phyloP scores from a whole-genome alignment of 345 rosid genomes.

The Kandelia obovata region DNA sequence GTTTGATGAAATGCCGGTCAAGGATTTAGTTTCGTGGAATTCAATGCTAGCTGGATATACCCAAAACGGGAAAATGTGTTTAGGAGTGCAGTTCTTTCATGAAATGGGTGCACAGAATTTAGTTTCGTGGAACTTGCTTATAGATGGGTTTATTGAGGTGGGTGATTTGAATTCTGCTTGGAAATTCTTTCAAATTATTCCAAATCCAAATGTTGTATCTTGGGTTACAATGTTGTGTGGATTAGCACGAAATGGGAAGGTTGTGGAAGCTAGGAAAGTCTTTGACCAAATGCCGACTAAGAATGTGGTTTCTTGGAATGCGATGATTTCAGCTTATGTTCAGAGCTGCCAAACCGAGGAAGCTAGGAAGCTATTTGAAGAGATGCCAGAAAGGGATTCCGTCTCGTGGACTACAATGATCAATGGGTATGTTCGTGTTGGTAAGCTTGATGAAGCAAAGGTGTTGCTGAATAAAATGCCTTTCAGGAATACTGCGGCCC shows the following conservation, averaged over 20 bases:
- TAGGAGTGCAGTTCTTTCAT: conserved; percentile 15
- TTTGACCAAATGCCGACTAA: conserved; percentile 34
- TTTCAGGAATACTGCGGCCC: conserved; percentile 25
- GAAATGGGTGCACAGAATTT: conserved; percentile 16
- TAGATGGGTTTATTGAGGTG: conserved; percentile 28
- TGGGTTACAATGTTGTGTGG: conserved; percentile 42
- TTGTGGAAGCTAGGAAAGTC: conserved; percentile 29
- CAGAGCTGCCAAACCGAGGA: conserved; percentile 23
- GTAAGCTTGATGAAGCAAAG: conserved; percentile 38
- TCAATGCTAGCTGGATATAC: conserved; percentile 42
- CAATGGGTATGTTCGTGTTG: conserved; percentile 34
- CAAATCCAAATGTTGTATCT: conserved; percentile 31
- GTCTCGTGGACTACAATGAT: conserved; percentile 45
- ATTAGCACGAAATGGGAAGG: conserved; percentile 23
- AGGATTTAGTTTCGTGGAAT: conserved; percentile 43
- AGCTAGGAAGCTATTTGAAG: conserved; percentile 33
- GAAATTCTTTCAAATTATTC: conserved; percentile 30
- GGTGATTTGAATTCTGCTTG: conserved; percentile 39
- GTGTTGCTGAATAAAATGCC: conserved; percentile 34
- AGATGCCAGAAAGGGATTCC: conserved; percentile 39
- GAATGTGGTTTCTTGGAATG: conserved; percentile 44
- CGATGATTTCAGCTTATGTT: conserved; percentile 38
- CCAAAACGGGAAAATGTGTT: conserved; percentile 20
- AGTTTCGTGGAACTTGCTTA: conserved; percentile 34
- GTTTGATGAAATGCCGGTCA: conserved; percentile 32